Base-by-base conservation (phyloP, 768 basidiomycete genomes). In the Lactarius pseudohatsudake region DNA sequence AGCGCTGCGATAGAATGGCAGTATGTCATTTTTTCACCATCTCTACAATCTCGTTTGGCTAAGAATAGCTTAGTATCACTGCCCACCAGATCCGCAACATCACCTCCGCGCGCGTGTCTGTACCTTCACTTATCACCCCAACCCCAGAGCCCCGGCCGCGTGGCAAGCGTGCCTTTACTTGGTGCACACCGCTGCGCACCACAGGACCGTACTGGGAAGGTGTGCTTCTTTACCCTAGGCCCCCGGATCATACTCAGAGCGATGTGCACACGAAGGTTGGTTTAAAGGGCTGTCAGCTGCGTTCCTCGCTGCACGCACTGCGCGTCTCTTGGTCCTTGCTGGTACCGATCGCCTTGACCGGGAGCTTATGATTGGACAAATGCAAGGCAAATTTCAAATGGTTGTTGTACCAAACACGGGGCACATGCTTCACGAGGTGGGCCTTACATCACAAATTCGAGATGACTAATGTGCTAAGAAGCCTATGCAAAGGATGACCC, bases 1-100 rank as follows among this genome's bases (percentile, higher is more conserved):
- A 91, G 96, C 74, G 90, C 90, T 61, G 95, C 91, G 0, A 86
- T 99, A 50, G 88, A 92, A 66, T 99, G 97, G 97, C 96, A 98
- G 95, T 98, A 77, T 73, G 95, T 67, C 32, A 50, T 20, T 54
- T 30, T 22, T 56, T 57, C 5, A 56, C 47, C 30, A 45, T 26
- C 41, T 26, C 13, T 54, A 7, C 50, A n/a, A 30, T 32, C 26
- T 10, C 57, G 56, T 53, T 62, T 61, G 58, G 20, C 50, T 53
- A 38, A 56, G 11, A 22, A 32, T 16, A 28, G 57, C 32, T 13
- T 57, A 97, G 96, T 73, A 75, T 97, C 32, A 81, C 81, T 10
- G 94, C 92, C 0, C 88, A 89, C 62, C 88, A 94, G 0, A 90
- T 98, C 70, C 86, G 88, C 50, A 96, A 96, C 74, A 70, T 82